Conservation (phyloP, 139 green algal genomes). For the Chloropicon primus region DNA sequence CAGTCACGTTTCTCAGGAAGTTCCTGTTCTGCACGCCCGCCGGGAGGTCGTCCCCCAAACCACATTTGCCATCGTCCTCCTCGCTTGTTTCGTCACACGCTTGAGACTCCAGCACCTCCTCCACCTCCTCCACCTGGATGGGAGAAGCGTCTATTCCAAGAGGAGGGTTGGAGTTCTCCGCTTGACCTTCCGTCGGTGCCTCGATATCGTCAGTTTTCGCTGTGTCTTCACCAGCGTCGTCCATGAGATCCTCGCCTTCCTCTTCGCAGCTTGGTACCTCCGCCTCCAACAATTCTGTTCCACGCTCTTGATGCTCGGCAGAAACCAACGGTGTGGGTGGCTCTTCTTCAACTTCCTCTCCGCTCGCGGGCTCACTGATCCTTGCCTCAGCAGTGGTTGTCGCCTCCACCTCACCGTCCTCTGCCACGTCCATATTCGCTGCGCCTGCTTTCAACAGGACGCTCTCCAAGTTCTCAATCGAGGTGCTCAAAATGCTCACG, state of each 20-base stretch:
- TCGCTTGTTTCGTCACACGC: no score
- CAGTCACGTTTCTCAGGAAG: not conserved
- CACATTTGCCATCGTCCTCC: not conserved
- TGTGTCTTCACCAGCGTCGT: not conserved
- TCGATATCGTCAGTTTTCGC: not conserved
- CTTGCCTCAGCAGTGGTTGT: not conserved
- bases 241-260: not conserved
- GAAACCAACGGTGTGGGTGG: no score
- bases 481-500: not conserved
- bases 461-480: not conserved
- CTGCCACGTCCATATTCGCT: not conserved
- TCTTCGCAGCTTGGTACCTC: not conserved
- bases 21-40: not conserved
- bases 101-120: no score
- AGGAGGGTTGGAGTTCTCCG: no score
- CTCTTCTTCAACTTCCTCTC: no score
- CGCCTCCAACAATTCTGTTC: not conserved
- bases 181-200: not conserved
- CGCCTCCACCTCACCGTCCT: not conserved
- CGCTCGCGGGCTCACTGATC: no score
- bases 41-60: not conserved
- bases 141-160: no score
- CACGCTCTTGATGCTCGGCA: no score
- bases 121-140: no score
- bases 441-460: not conserved